Percentiles rank a stretch among this genome's conserved stretches.
These are phyloP conservation scores for Steccherinum ochraceum DNA, from an alignment of 768 basidiomycete species.

Conservation along the genomic window DNA sequence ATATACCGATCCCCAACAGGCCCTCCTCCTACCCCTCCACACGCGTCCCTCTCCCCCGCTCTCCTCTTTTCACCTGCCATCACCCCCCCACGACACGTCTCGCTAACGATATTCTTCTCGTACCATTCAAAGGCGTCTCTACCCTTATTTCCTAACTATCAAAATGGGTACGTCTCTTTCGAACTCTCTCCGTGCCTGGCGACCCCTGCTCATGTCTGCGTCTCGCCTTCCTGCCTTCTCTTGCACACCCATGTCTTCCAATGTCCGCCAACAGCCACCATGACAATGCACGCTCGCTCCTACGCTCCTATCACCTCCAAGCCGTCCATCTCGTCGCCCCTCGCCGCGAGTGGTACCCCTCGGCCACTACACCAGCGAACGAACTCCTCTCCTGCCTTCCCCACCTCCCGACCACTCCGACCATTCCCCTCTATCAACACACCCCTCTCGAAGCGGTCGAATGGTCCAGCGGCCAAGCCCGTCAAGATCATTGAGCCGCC, in stretches of 20 bases:
- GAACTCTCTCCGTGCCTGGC: not conserved
- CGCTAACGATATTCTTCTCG: not conserved
- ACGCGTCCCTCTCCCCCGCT: not conserved
- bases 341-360: constrained; percentile 37
- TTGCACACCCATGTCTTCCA: not conserved
- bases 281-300: constrained; percentile 14
- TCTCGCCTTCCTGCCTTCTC: constrained; percentile 26
- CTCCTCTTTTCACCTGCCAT: not conserved
- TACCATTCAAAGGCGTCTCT: not conserved
- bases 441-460: not conserved
- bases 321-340: constrained; percentile 52
- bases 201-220: constrained; percentile 54
- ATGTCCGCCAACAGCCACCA: constrained; percentile 19
- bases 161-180: constrained; percentile 7
- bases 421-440: constrained; percentile 63
- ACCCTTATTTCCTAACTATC: not conserved
- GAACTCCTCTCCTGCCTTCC: constrained; percentile 39
- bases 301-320: constrained; percentile 9
- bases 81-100: not conserved
- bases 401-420: constrained; percentile 67
- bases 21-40: not conserved
- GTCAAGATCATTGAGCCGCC: constrained; percentile 80
- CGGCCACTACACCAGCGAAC: constrained; percentile 34
- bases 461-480: constrained; percentile 31
- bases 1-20: not conserved